Evolutionary conservation across 225 moss, liverwort and hornwort species (phyloP).

Genomic region (Thuidium tamariscinum): DNA sequence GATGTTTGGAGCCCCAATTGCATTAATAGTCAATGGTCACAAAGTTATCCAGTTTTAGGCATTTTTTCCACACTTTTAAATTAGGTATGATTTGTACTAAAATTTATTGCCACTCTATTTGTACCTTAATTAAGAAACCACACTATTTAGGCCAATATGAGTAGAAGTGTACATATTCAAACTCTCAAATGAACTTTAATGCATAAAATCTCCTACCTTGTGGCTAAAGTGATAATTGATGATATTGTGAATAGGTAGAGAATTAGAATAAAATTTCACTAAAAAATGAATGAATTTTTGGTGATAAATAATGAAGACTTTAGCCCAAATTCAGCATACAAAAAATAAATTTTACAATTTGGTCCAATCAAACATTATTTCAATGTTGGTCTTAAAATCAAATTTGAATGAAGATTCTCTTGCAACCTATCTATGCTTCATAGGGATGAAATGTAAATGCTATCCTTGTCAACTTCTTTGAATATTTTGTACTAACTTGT

Average conservation of each 20-base stretch:
- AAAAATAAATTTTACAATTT: neutral
- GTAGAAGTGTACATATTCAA: neutral
- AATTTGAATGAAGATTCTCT: neutral
- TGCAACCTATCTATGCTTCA: neutral
- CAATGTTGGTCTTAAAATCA: neutral
- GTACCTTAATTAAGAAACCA: too few species aligned
- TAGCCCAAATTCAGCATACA: neutral
- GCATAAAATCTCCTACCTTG: neutral
- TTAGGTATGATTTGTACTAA: neutral
- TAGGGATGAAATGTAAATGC: neutral
- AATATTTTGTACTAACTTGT: neutral
- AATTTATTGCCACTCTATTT: too few species aligned
- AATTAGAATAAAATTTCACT: too few species aligned
- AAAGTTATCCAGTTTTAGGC: fast-evolving
- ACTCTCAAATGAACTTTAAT: neutral
- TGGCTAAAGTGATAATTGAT: neutral
- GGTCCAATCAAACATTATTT: neutral
- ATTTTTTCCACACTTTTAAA: neutral
- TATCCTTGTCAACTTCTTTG: neutral
- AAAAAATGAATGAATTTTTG: too few species aligned
- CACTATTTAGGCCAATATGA: neutral
- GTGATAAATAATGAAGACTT: neutral
- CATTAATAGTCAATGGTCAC: fast-evolving
- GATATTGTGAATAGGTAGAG: neutral
- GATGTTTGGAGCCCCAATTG: neutral